These are phyloP conservation scores for Aspergillus bridgeri DNA, from an alignment of 495 filamentous ascomycete genomes.

Conservation along the genomic window DNA sequence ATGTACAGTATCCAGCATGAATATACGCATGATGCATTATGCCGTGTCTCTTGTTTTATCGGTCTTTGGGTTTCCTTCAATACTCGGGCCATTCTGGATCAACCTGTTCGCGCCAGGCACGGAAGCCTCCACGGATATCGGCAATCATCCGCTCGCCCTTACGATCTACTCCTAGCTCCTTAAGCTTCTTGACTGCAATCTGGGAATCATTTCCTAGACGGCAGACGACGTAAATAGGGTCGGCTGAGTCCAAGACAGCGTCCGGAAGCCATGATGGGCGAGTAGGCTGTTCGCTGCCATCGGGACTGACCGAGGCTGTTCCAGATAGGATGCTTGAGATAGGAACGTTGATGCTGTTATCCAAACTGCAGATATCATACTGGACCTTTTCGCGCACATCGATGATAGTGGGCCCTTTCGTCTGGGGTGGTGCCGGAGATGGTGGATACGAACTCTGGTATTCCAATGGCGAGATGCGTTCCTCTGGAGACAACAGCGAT, in stretches of 20 bases:
- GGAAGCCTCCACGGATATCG: constrained; percentile 79
- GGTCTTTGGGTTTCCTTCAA: constrained; percentile 16
- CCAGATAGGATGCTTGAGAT: constrained; percentile 56
- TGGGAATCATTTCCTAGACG: constrained; percentile 89
- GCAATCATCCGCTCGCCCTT: constrained; percentile 58
- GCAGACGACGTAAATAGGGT: constrained; percentile 74
- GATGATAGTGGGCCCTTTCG: constrained; percentile 53
- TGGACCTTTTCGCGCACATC: constrained; percentile 84
- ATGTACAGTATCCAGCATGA: neutral
- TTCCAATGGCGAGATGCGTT: constrained; percentile 59
- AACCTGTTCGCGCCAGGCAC: constrained; percentile 77
- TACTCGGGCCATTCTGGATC: constrained; percentile 69
- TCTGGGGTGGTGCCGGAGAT: neutral
- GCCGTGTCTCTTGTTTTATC: neutral
- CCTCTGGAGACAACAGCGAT: constrained; percentile 51
- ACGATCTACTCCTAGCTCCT: constrained; percentile 59
- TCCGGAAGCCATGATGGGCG: constrained; percentile 46
- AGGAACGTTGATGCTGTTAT: constrained; percentile 72
- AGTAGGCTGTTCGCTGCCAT: constrained; percentile 11
- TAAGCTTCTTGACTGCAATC: constrained; percentile 65
- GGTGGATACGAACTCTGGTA: constrained; percentile 35
- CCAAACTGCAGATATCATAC: constrained; percentile 70
- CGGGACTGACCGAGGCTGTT: constrained; percentile 3
- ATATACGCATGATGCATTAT: neutral
- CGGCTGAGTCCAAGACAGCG: constrained; percentile 21